A percentile compares a stretch with the other conserved stretches of the same genome.
Evolutionary conservation across 2,329 filamentous ascomycete species (phyloP).

Genomic region (Elsinoe ampelina): DNA sequence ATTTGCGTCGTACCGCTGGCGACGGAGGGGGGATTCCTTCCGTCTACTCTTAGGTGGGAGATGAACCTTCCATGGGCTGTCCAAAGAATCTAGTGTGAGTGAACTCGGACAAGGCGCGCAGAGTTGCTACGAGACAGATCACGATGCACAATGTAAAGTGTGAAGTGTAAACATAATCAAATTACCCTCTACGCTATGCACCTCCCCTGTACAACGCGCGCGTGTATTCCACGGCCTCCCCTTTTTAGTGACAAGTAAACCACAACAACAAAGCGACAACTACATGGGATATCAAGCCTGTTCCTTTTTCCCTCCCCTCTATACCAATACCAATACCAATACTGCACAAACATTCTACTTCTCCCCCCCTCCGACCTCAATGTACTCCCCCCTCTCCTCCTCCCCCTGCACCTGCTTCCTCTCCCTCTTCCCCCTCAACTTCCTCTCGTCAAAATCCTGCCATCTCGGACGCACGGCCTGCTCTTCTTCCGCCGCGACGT

Average conservation of each 20-base stretch:
- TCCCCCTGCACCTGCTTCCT: not conserved
- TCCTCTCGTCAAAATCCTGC: constrained; percentile 16
- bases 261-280: not conserved
- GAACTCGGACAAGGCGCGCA: too few relatives aligned
- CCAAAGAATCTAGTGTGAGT: too few relatives aligned
- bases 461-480: constrained; percentile 14
- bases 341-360: not conserved
- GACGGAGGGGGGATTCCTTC: too few relatives aligned
- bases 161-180: not conserved
- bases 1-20: too few relatives aligned
- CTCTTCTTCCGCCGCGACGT: constrained; percentile 15
- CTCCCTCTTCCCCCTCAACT: not conserved
- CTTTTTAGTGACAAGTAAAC: not conserved
- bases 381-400: constrained; percentile 8
- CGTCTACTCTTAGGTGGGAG: too few relatives aligned
- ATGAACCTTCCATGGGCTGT: too few relatives aligned
- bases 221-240: not conserved
- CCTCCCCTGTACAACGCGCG: too few relatives aligned
- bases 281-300: not conserved
- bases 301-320: not conserved
- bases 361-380: not conserved
- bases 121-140: too few relatives aligned
- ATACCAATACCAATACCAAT: not conserved
- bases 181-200: not conserved
- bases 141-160: too few relatives aligned